Base-by-base conservation (phyloP, 202 grass and related monocot genomes). In the Digitaria exilis region DNA sequence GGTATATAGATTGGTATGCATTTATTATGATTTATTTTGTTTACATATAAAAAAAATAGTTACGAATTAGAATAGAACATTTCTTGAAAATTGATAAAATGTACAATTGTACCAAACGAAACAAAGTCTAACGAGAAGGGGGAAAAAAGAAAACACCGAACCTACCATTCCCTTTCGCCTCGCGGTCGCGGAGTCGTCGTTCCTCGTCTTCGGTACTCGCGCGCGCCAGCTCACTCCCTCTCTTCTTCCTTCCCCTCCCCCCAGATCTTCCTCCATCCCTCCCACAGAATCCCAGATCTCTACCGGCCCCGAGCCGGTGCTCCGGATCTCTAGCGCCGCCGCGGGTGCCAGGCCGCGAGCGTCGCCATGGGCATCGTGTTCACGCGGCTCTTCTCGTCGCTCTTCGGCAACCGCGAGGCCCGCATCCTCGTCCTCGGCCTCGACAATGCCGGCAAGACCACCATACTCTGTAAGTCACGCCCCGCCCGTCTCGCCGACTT, bases 401-500 rank as follows among this genome's bases (percentile, higher is more conserved):
- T 99, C 28, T 99, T 99, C 58, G 91, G 96, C 63, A 96, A 94
- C 76, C 91, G 91, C 71, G 96, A 99, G 89, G 96, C 96, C 68
- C 96, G 96, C 83, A 99, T 99, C 96, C 96, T 99, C 75, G 93
- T 99, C n/a, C 96, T 99, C 70, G 96, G 91, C 60, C 96, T 99
- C 41, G 93, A 99, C 93, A 99, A 99, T 92, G 96, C 96, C 45
- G 96, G 96, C 6, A 99, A 99, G 86, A 99, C 96, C 80, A 99
- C 93, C 78, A 99, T 96, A 80, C 88, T 99, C 26, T 98, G 93
- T 99, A 88, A 91, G 65, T 80, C 15, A 13, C 37, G 26, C 10
- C 64, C 49, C 15, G 4, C 18, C 18, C 15, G 10, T 15, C 9
- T 13, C 18, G 11, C n/a, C 25, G 30, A 39, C 46, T 5, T 26